Evolutionary conservation across 148 eudicot species (phyloP).

Genomic region (Nepenthes mirabilis): DNA sequence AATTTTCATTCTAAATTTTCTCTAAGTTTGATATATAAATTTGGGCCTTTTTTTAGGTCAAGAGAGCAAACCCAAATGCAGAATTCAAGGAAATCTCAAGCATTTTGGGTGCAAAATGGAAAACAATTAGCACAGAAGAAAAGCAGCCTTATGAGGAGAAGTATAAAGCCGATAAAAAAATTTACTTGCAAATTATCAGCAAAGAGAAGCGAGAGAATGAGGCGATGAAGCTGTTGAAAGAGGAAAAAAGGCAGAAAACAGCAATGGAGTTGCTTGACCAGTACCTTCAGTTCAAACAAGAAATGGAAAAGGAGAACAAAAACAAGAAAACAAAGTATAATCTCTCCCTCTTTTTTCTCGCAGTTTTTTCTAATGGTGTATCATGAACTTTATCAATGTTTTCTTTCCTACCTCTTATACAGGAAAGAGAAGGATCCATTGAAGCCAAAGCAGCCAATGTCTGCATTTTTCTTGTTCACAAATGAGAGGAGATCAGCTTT

Average conservation of each 20-base stretch:
- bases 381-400: neutral
- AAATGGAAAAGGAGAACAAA: constrained; percentile 53
- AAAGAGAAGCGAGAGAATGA: constrained; percentile 79
- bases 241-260: constrained; percentile 76
- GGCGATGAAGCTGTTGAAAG: constrained; percentile 81
- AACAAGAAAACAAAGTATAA: constrained; percentile 65
- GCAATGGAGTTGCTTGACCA: constrained; percentile 93
- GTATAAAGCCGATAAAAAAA: constrained; percentile 73
- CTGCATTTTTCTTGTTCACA: constrained; percentile 69
- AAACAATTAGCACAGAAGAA: constrained; percentile 63
- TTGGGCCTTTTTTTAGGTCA: constrained; percentile 28
- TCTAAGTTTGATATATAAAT: neutral
- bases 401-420: neutral
- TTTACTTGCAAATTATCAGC: constrained; percentile 62
- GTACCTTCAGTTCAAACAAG: constrained; percentile 71
- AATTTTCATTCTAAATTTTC: neutral
- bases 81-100: constrained; percentile 75
- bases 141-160: constrained; percentile 87
- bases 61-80: constrained; percentile 68
- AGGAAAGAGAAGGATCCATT: constrained; percentile 51
- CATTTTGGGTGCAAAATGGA: constrained; percentile 78
- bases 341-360: too few relatives aligned
- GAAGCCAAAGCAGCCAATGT: constrained; percentile 82
- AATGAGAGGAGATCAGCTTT: constrained; percentile 51
- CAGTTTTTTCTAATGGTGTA: neutral